A percentile compares a stretch with the other conserved stretches of the same genome.
These are phyloP conservation scores for Adansonia madagascariensis DNA, from an alignment of 441 rosid species.

Conservation along the genomic window DNA sequence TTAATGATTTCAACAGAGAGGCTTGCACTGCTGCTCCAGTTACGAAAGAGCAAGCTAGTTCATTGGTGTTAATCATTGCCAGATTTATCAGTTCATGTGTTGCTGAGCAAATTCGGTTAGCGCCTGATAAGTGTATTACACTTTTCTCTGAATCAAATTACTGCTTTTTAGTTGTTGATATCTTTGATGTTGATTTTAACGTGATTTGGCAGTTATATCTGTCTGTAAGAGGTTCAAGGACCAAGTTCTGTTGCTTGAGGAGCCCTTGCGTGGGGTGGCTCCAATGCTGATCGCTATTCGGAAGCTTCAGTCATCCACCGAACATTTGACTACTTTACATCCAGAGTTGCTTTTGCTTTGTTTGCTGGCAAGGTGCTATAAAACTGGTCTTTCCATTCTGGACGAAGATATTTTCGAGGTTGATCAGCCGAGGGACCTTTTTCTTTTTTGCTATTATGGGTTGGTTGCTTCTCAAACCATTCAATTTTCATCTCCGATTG, in stretches of 20 bases:
- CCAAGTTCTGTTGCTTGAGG: slow-evolving; percentile 59
- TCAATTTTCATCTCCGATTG: background rate
- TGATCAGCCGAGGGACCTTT: slow-evolving; percentile 87
- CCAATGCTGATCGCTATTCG: slow-evolving; percentile 70
- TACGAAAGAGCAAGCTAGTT: slow-evolving; percentile 55
- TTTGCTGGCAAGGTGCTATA: slow-evolving; percentile 72
- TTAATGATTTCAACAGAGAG: slow-evolving; percentile 60
- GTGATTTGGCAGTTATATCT: slow-evolving; percentile 52
- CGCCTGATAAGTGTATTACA: slow-evolving; percentile 68
- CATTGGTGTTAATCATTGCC: slow-evolving; percentile 46
- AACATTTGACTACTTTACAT: slow-evolving; percentile 82
- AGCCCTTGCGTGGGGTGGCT: slow-evolving; percentile 76
- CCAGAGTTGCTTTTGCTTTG: slow-evolving; percentile 92
- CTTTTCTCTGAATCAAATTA: slow-evolving; percentile 21
- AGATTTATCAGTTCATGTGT: slow-evolving; percentile 70
- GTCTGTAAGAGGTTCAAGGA: slow-evolving; percentile 91
- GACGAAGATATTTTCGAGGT: slow-evolving; percentile 87
- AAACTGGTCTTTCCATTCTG: slow-evolving; percentile 72
- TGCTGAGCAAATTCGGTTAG: slow-evolving; percentile 75
- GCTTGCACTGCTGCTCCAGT: slow-evolving; percentile 58
- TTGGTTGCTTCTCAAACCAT: slow-evolving; percentile 42
- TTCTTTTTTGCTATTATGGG: slow-evolving; percentile 94
- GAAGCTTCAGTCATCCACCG: slow-evolving; percentile 74
- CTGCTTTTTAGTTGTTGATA: slow-evolving; percentile 6
- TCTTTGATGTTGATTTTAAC: slow-evolving; percentile 28